Evolutionary conservation across 805 yeast genomes (phyloP).

Genomic region (Peterozyma toletana): DNA sequence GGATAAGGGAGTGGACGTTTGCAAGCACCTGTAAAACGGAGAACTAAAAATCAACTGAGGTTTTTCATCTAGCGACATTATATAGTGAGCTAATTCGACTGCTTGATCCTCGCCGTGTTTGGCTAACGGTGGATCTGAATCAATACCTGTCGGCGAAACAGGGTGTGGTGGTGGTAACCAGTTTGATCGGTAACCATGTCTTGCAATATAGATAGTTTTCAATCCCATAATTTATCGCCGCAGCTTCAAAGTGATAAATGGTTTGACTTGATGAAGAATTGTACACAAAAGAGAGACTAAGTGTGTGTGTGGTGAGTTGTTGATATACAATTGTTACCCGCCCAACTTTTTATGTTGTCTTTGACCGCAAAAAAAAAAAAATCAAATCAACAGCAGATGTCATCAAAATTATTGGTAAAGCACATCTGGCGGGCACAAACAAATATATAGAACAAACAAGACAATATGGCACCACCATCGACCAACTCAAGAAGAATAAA

Average conservation of each 20-base stretch:
- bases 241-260: not conserved
- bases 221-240: conserved; percentile 30
- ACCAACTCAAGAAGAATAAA: conserved; percentile 19
- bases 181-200: conserved; percentile 89
- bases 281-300: not conserved
- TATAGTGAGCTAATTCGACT: conserved; percentile 59
- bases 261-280: not conserved
- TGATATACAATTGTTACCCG: not conserved
- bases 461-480: conserved; percentile 23
- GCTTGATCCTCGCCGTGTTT: conserved; percentile 88
- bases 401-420: not conserved
- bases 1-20: conserved; percentile 72
- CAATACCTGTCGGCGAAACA: conserved; percentile 81
- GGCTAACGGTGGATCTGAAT: conserved; percentile 83
- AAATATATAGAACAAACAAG: not conserved
- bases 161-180: conserved; percentile 76
- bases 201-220: conserved; percentile 58
- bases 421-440: not conserved
- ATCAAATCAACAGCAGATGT: no score
- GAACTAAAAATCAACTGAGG: conserved; percentile 72
- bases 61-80: conserved; percentile 40
- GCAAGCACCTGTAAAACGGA: conserved; percentile 86
- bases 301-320: not conserved
- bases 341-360: not conserved
- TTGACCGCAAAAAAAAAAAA: not conserved